These are phyloP conservation scores for Russula earlei DNA, from an alignment of 768 basidiomycete species.

Conservation along the genomic window DNA sequence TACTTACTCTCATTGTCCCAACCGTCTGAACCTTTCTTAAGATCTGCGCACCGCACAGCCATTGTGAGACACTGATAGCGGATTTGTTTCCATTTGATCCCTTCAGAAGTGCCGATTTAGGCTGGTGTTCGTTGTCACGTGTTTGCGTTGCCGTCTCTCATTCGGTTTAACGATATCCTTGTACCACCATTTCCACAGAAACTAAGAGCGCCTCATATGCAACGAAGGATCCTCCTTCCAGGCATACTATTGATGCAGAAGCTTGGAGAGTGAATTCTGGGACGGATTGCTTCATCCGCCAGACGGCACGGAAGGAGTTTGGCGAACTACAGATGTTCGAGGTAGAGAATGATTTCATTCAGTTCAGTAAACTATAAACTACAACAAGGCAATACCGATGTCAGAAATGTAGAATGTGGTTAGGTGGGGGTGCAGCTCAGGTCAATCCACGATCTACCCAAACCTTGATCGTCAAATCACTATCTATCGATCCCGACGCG, in stretches of 20 bases:
- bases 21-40: slow-evolving; percentile 1
- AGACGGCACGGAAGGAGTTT: background rate
- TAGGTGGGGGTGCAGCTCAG: background rate
- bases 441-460: slow-evolving; percentile 51
- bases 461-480: slow-evolving; percentile 72
- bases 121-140: background rate
- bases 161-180: slow-evolving; percentile 5
- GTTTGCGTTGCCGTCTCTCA: background rate
- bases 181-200: slow-evolving; percentile 15
- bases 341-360: no score
- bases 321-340: no score
- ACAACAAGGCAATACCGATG: background rate
- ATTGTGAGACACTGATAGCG: background rate
- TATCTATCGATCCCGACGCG: slow-evolving; percentile 79
- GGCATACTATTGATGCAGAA: slow-evolving; percentile 3
- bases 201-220: no score
- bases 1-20: background rate
- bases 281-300: background rate
- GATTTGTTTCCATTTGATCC: no score
- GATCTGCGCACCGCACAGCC: slow-evolving; percentile 9
- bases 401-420: no score
- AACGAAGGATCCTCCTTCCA: no score
- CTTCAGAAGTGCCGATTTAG: slow-evolving; percentile 8
- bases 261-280: background rate
- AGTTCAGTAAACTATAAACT: background rate